Evolutionary conservation across 208 protist species (phyloP).

Genomic region (Herpetomonas samuelpessoai): DNA sequence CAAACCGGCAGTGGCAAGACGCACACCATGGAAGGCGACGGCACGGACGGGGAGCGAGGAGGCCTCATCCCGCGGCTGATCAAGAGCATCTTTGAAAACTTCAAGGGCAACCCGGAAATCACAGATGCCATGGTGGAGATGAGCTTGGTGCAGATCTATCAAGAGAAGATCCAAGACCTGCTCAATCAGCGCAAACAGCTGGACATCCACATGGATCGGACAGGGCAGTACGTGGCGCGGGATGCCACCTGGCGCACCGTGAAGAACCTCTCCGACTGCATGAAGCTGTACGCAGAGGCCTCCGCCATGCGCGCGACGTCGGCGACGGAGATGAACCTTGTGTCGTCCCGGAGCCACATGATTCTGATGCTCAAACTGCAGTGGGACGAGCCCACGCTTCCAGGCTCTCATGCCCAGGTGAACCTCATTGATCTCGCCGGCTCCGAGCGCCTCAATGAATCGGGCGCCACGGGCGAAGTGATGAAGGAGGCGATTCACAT

Average conservation of each 20-base stretch:
- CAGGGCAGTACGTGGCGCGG: constrained; percentile 81
- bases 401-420: constrained; percentile 82
- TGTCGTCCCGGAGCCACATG: constrained; percentile 90
- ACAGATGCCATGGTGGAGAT: constrained; percentile 69
- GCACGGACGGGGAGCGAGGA: constrained; percentile 18
- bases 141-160: constrained; percentile 89
- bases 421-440: constrained; percentile 95
- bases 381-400: constrained; percentile 87
- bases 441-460: constrained; percentile 84
- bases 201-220: constrained; percentile 89
- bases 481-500: constrained; percentile 93
- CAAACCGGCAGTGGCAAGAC: constrained; percentile 96
- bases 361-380: constrained; percentile 88
- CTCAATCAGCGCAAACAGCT: constrained; percentile 76
- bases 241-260: constrained; percentile 79
- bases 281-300: constrained; percentile 77
- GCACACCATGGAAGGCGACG: constrained; percentile 85
- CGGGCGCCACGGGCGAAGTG: constrained; percentile 76
- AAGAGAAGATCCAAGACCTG: constrained; percentile 88
- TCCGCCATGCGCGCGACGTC: constrained; percentile 68
- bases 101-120: constrained; percentile 62
- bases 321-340: constrained; percentile 90
- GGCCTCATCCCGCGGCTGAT: constrained; percentile 83
- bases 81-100: constrained; percentile 64
- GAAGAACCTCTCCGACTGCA: constrained; percentile 61